phyloP scores from a whole-genome alignment of 2,329 filamentous ascomycete genomes.

The Ophiostoma tasmaniense region DNA sequence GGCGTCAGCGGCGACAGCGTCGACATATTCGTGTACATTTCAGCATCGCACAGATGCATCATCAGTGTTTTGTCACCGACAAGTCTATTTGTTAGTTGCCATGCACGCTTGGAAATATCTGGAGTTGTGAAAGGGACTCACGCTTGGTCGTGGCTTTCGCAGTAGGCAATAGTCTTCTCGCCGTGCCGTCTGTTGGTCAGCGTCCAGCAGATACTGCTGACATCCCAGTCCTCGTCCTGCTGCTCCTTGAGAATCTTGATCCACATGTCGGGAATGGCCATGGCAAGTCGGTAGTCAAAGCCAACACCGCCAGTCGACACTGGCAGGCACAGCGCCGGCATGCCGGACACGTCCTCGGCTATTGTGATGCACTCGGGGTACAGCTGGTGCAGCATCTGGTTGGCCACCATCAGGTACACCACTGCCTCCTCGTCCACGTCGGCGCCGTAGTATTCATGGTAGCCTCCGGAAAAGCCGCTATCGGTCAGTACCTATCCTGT shows the following conservation, averaged over 20 bases:
- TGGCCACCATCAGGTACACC: slow-evolving; percentile 91
- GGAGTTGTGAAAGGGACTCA: slow-evolving; percentile 41
- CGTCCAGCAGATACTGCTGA: slow-evolving; percentile 75
- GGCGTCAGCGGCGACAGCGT: slow-evolving; percentile 72
- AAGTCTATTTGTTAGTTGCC: slow-evolving; percentile 45
- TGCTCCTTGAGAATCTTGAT: slow-evolving; percentile 97
- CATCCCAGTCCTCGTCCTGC: slow-evolving; percentile 84
- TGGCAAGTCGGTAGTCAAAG: slow-evolving; percentile 94
- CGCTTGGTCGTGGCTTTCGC: slow-evolving; percentile 96
- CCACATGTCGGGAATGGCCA: slow-evolving; percentile 98
- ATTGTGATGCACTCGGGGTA: slow-evolving; percentile 86
- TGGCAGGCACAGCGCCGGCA: slow-evolving; percentile 90
- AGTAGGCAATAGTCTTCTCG: slow-evolving; percentile 97
- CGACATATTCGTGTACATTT: slow-evolving; percentile 98
- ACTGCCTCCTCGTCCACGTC: slow-evolving; percentile 88
- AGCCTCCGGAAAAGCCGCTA: slow-evolving; percentile 91
- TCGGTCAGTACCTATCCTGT: not conserved
- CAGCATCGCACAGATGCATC: slow-evolving; percentile 96
- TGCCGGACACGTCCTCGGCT: slow-evolving; percentile 94
- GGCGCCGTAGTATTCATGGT: slow-evolving; percentile 93
- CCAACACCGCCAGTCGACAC: slow-evolving; percentile 82
- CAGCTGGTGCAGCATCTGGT: slow-evolving; percentile 86
- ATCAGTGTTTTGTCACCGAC: slow-evolving; percentile 95
- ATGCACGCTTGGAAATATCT: not conserved
- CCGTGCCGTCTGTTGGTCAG: slow-evolving; percentile 88